Evolutionary conservation across 495 filamentous ascomycete species (phyloP).

Genomic region (Patellaria atrata): DNA sequence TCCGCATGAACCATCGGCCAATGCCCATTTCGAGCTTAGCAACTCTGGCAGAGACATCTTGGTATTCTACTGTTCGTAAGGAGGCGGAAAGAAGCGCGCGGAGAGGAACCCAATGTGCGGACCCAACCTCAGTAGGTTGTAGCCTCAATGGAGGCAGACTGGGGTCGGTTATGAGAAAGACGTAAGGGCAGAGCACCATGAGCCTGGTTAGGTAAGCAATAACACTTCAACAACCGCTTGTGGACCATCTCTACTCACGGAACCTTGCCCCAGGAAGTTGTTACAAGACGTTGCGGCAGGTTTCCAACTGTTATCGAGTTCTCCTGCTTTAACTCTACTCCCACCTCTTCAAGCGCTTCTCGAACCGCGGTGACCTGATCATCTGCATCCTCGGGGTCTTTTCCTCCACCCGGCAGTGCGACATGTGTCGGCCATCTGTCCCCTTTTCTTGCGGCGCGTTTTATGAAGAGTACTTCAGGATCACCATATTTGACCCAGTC

Average conservation of each 20-base stretch:
- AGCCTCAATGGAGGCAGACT: conserved; percentile 44
- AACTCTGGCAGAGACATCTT: conserved; percentile 53
- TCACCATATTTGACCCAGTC: conserved; percentile 61
- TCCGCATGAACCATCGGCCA: conserved; percentile 36
- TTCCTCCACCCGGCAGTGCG: conserved; percentile 58
- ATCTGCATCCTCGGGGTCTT: conserved; percentile 52
- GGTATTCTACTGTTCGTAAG: conserved; percentile 46
- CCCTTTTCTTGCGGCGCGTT: conserved; percentile 52
- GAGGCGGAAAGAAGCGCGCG: conserved; percentile 47
- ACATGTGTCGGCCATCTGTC: conserved; percentile 69
- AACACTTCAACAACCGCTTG: conserved; percentile 1
- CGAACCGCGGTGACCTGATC: conserved; percentile 52
- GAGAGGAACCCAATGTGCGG: conserved; percentile 64
- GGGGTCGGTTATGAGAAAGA: conserved; percentile 49
- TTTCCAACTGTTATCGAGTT: conserved; percentile 49
- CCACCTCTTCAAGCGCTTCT: conserved; percentile 61
- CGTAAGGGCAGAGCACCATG: conserved; percentile 66
- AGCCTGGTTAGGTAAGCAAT: conserved; percentile 32
- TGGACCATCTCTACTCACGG: conserved; percentile 36
- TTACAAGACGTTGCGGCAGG: conserved; percentile 56
- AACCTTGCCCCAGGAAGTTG: conserved; percentile 54
- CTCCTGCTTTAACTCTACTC: conserved; percentile 43
- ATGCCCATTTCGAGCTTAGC: conserved; percentile 37
- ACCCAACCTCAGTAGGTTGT: conserved; percentile 60
- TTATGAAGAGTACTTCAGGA: conserved; percentile 65